A percentile compares a stretch with the other conserved stretches of the same genome.
Conservation (phyloP, 2,329 filamentous ascomycete genomes). For the Alternaria sp. region DNA sequence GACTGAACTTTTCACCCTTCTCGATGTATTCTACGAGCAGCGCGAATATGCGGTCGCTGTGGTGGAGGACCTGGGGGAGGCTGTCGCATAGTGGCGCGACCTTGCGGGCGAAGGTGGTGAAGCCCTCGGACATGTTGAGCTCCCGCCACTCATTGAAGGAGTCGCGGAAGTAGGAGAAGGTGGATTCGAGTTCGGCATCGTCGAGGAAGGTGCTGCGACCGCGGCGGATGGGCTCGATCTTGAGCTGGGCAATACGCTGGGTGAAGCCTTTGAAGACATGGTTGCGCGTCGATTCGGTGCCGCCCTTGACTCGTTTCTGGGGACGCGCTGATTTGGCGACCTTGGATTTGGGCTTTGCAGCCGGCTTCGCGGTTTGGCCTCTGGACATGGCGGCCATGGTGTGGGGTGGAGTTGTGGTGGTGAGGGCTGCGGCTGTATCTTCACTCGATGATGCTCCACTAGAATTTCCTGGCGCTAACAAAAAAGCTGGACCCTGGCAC, state of each 20-base stretch:
- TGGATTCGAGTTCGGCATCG: slow-evolving; percentile 74
- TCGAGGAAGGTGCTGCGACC: slow-evolving; percentile 85
- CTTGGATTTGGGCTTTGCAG: slow-evolving; percentile 24
- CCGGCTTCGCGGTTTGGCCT: slow-evolving; percentile 32
- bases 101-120: slow-evolving; percentile 77
- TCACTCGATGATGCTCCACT: slow-evolving; percentile 28
- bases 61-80: slow-evolving; percentile 88
- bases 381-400: slow-evolving; percentile 54
- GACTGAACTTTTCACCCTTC: slow-evolving; percentile 75
- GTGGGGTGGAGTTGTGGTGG: slow-evolving; percentile 8
- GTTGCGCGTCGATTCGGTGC: slow-evolving; percentile 77
- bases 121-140: slow-evolving; percentile 84
- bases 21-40: slow-evolving; percentile 77
- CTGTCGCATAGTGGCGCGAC: slow-evolving; percentile 83
- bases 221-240: slow-evolving; percentile 90
- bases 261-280: slow-evolving; percentile 93
- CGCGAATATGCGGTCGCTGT: slow-evolving; percentile 84
- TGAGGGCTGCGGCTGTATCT: slow-evolving; percentile 12
- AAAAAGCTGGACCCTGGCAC: slow-evolving; percentile 28
- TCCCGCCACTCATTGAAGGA: slow-evolving; percentile 89
- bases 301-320: slow-evolving; percentile 70
- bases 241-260: slow-evolving; percentile 86
- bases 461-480: slow-evolving; percentile 35
- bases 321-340: slow-evolving; percentile 42
- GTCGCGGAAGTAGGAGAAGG: slow-evolving; percentile 85